Base-by-base conservation (phyloP, 305 asterid genomes). In the Rubia tinctorum region DNA sequence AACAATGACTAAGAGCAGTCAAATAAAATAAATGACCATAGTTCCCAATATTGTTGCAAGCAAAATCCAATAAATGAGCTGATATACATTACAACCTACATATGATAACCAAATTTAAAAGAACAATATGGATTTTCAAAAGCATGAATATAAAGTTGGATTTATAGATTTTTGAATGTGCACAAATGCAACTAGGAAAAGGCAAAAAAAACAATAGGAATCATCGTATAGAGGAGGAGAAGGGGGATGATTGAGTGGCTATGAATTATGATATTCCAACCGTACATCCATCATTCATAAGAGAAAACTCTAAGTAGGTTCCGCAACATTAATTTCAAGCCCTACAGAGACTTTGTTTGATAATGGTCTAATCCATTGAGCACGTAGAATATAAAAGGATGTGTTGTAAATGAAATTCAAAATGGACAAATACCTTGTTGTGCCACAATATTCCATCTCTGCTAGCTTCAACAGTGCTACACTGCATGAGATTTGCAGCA, bases 381-480 rank as follows among this genome's bases (percentile, higher is more conserved):
- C 58, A 55, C 0, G 27, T 0, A 12, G 49, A 5, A 51, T 20
- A 45, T 25, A 47, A 34, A 34, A 34, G 39, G 39, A 34, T 34
- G 45, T 1, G 12, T 49, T 37, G 73, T 45, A 23, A 66, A 20
- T 23, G 40, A 30, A 72, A 23, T 39, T 44, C 30, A 64, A 45
- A 40, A 69, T 42, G 20, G 44, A 43, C 27, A 20, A 45, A 76
- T 84, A 91, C 97, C 97, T 91, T 40, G 97, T 91, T 75, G 96
- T 91, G 71, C 97, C 97, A 76, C 81, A 89, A 78, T 91, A 91
- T 72, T 89, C 96, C 97, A 91, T 88, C 83, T 86, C 86, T 55
- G 92, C 92, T 44, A 91, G 93, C 85, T 83, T 91, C 87, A 89
- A 68, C 68, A 91, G 56, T 49, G 96, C 91, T 47, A 89, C 97